phyloP scores from a whole-genome alignment of 345 rosid genomes.

The Rhizophora apiculata region DNA sequence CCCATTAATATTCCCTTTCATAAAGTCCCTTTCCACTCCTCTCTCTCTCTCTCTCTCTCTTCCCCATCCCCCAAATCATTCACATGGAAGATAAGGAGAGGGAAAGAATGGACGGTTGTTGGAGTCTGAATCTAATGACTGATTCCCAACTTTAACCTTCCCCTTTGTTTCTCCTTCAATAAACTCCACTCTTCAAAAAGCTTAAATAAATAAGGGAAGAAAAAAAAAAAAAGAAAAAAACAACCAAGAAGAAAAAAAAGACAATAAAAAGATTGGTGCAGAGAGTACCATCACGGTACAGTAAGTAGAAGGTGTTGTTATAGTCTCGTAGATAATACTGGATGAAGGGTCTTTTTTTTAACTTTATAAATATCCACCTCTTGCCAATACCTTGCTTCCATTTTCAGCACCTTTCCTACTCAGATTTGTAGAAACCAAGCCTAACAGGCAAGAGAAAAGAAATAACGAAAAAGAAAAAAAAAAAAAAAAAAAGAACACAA shows the following conservation, averaged over 20 bases:
- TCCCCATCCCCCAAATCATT: background rate
- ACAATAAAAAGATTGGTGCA: background rate
- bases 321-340: background rate
- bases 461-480: background rate
- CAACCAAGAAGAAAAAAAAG: background rate
- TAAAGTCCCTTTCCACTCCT: conserved; percentile 16
- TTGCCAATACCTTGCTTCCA: conserved; percentile 27
- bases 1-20: conserved; percentile 22
- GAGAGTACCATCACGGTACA: background rate
- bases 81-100: conserved; percentile 7
- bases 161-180: conserved; percentile 22
- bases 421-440: conserved; percentile 30
- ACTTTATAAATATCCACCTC: conserved; percentile 41
- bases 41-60: conserved; percentile 12
- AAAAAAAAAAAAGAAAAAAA: background rate
- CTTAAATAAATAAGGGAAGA: background rate
- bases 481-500: background rate
- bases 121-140: conserved; percentile 30
- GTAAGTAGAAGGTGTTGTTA: background rate
- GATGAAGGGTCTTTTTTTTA: conserved; percentile 16
- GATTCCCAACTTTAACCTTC: conserved; percentile 35
- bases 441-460: conserved; percentile 14
- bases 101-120: conserved; percentile 23
- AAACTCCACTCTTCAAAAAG: conserved; percentile 10
- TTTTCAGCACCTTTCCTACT: conserved; percentile 39